These are phyloP conservation scores for Vanderwaltozyma yarrowii DNA, from an alignment of 805 yeast species.

Conservation along the genomic window DNA sequence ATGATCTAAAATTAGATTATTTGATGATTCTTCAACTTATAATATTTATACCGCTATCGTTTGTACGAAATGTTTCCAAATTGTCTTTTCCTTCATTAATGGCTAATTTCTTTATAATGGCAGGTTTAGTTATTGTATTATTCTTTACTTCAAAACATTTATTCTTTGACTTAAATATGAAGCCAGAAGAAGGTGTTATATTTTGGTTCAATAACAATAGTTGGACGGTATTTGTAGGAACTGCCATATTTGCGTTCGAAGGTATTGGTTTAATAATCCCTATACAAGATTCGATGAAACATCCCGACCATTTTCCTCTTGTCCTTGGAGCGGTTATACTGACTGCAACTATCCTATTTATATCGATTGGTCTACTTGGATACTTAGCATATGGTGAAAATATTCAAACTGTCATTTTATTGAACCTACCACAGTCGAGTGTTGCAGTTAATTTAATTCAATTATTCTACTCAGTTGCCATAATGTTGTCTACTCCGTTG, in stretches of 20 bases:
- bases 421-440: conserved; percentile 64
- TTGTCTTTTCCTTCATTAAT: conserved; percentile 60
- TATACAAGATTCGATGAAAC: conserved; percentile 69
- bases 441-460: conserved; percentile 54
- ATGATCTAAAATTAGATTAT: conserved; percentile 30
- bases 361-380: conserved; percentile 56
- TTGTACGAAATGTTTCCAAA: conserved; percentile 67
- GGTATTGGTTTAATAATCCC: conserved; percentile 79
- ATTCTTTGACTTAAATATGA: conserved; percentile 27
- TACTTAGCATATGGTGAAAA: conserved; percentile 58
- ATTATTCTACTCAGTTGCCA: conserved; percentile 63
- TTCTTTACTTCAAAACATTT: conserved; percentile 37
- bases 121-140: conserved; percentile 56
- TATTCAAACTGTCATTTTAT: conserved; percentile 56
- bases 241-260: conserved; percentile 81
- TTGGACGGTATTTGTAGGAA: conserved; percentile 70
- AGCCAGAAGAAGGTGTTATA: conserved; percentile 41
- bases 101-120: conserved; percentile 60
- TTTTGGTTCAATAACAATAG: conserved; percentile 41
- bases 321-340: conserved; percentile 51
- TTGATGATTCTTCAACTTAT: conserved; percentile 47
- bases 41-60: conserved; percentile 56
- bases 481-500: conserved; percentile 68
- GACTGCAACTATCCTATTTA: conserved; percentile 53
- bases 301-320: conserved; percentile 62